Evolutionary conservation across 495 filamentous ascomycete genomes (phyloP).

Genomic region (Penicillium odoratum): DNA sequence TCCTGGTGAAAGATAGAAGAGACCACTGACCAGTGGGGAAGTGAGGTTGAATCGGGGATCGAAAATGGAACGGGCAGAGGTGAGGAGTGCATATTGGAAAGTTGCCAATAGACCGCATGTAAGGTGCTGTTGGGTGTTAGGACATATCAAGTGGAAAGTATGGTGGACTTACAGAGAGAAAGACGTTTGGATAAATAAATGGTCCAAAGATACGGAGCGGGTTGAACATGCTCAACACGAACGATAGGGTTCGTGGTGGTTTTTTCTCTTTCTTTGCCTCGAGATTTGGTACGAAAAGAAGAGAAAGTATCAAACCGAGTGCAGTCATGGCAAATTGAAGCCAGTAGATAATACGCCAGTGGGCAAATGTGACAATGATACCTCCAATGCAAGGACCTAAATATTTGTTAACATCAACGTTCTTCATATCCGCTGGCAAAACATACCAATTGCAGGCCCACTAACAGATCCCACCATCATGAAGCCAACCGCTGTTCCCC

Average conservation of each 20-base stretch:
- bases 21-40: slow-evolving; percentile 64
- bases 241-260: slow-evolving; percentile 7
- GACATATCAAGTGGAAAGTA: background rate
- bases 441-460: slow-evolving; percentile 56
- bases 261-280: slow-evolving; percentile 15
- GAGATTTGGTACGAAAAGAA: slow-evolving; percentile 43
- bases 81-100: slow-evolving; percentile 71
- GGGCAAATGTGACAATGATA: slow-evolving; percentile 56
- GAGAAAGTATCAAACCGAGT: slow-evolving; percentile 37
- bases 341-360: slow-evolving; percentile 62
- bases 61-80: slow-evolving; percentile 70
- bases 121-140: slow-evolving; percentile 42
- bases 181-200: slow-evolving; percentile 42
- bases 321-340: slow-evolving; percentile 53
- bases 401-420: background rate
- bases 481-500: slow-evolving; percentile 56
- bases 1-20: slow-evolving; percentile 78
- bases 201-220: slow-evolving; percentile 37
- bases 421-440: slow-evolving; percentile 1
- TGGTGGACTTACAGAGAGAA: slow-evolving; percentile 36
- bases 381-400: slow-evolving; percentile 48
- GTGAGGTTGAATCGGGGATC: slow-evolving; percentile 72
- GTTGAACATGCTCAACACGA: slow-evolving; percentile 36
- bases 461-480: slow-evolving; percentile 55
- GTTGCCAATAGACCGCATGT: slow-evolving; percentile 64